These are phyloP conservation scores for Cnidoscolus chayamansa DNA, from an alignment of 441 rosid genomes.

Conservation along the genomic window DNA sequence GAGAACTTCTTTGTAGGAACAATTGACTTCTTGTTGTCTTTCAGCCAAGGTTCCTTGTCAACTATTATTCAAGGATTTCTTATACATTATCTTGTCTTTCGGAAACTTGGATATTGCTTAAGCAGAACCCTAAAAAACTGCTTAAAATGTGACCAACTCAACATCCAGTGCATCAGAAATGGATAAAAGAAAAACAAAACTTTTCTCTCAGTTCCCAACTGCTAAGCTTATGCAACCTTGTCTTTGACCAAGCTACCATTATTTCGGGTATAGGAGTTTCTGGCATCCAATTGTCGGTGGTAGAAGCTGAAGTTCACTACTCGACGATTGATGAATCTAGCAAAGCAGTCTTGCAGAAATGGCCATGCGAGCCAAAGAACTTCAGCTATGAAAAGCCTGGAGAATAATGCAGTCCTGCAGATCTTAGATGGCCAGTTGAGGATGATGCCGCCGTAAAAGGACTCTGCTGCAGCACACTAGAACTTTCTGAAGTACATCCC, in stretches of 20 bases:
- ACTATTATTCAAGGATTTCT: slow-evolving; percentile 36
- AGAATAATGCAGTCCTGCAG: slow-evolving; percentile 32
- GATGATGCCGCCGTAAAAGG: slow-evolving; percentile 33
- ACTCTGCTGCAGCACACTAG: slow-evolving; percentile 35
- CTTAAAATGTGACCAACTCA: slow-evolving; percentile 22
- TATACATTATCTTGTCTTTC: slow-evolving; percentile 37
- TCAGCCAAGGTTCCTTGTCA: slow-evolving; percentile 29
- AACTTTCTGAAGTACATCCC: slow-evolving; percentile 41
- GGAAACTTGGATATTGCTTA: slow-evolving; percentile 21
- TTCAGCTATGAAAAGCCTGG: slow-evolving; percentile 37
- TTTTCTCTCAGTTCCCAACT: slow-evolving; percentile 20
- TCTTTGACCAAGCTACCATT: slow-evolving; percentile 21
- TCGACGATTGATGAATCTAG: not conserved
- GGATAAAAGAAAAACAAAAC: slow-evolving; percentile 19
- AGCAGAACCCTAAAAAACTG: slow-evolving; percentile 35
- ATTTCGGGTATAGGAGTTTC: slow-evolving; percentile 19
- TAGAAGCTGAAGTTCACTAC: slow-evolving; percentile 16
- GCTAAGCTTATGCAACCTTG: slow-evolving; percentile 22
- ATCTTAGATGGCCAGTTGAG: slow-evolving; percentile 30
- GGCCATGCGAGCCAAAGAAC: slow-evolving; percentile 9
- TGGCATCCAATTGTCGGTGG: slow-evolving; percentile 5
- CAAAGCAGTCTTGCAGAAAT: slow-evolving; percentile 14
- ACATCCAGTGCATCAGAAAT: slow-evolving; percentile 20
- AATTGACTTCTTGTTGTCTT: slow-evolving; percentile 28
- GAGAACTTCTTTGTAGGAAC: slow-evolving; percentile 16